A percentile compares a stretch with the other conserved stretches of the same genome.
phyloP scores from a whole-genome alignment of 257 asterid genomes.

The Nicotiana sylvestris region DNA sequence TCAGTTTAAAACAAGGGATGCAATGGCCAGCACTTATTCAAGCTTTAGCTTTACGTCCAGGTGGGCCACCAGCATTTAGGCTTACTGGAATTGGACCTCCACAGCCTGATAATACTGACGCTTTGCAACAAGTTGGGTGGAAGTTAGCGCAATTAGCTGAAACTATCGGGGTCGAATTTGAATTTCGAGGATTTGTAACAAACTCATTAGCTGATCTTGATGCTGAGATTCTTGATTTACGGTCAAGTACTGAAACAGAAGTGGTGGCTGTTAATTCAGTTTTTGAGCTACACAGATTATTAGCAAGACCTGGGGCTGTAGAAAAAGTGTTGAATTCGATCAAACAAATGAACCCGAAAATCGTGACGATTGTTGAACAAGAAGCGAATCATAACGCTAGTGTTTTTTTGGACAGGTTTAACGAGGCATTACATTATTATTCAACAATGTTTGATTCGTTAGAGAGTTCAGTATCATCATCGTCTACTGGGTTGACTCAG shows the following conservation, averaged over 20 bases:
- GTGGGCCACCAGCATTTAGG: conserved; percentile 68
- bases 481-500: conserved; percentile 37
- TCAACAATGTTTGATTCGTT: conserved; percentile 90
- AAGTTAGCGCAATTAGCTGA: conserved; percentile 71
- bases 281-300: conserved; percentile 67
- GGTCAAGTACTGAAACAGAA: conserved; percentile 36
- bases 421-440: conserved; percentile 78
- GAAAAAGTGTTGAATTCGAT: conserved; percentile 59
- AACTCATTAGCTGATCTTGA: conserved; percentile 71
- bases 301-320: conserved; percentile 44
- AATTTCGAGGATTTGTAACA: conserved; percentile 65
- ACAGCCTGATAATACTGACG: conserved; percentile 66
- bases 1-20: conserved; percentile 74
- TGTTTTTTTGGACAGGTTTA: conserved; percentile 63
- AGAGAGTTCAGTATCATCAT: conserved; percentile 35
- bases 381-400: conserved; percentile 74
- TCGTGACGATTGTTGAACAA: conserved; percentile 73
- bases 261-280: conserved; percentile 79
- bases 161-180: conserved; percentile 63
- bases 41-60: conserved; percentile 62
- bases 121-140: conserved; percentile 78
- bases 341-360: conserved; percentile 51
- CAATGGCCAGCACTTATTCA: conserved; percentile 88
- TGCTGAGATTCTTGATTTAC: conserved; percentile 42
- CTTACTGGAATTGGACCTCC: conserved; percentile 81